Conservation (phyloP, 1,284 basidiomycete species). For the Golubevia pallescens region DNA sequence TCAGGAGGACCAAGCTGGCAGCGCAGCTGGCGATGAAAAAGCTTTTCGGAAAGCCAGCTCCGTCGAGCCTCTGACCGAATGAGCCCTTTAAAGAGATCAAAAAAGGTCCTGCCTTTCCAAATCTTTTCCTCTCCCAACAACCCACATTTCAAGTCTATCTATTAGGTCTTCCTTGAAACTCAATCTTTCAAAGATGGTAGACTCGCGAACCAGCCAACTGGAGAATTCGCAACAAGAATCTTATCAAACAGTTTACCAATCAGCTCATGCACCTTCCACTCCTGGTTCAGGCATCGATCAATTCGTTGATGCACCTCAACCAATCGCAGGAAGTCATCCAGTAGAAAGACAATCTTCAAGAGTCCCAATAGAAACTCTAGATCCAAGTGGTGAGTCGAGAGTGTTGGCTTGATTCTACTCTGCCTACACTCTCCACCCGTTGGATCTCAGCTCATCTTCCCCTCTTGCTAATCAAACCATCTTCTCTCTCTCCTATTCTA, state of each 20-base stretch:
- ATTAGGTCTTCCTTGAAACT: no score
- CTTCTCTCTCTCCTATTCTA: neutral
- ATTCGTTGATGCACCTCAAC: neutral
- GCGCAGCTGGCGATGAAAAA: no score
- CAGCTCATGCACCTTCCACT: neutral
- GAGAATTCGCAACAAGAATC: neutral
- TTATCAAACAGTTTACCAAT: neutral
- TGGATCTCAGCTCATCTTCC: neutral
- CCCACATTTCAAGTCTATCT: no score
- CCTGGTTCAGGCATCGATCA: neutral
- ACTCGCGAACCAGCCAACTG: neutral
- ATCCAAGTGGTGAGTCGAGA: neutral
- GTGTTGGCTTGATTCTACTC: neutral
- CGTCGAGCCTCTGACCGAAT: no score
- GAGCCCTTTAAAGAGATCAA: no score
- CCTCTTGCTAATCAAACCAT: no score
- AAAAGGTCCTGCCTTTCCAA: no score
- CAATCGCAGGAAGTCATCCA: neutral
- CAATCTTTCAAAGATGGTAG: neutral
- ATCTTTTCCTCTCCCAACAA: no score
- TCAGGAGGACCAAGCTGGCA: no score
- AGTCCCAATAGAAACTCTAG: neutral
- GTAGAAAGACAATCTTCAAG: neutral
- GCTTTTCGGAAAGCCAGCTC: no score
- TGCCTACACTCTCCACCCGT: neutral